Percentiles rank a stretch among this genome's conserved stretches.
phyloP scores from a whole-genome alignment of 73 alveolate genomes.

The Tetrahymena malaccensis region DNA sequence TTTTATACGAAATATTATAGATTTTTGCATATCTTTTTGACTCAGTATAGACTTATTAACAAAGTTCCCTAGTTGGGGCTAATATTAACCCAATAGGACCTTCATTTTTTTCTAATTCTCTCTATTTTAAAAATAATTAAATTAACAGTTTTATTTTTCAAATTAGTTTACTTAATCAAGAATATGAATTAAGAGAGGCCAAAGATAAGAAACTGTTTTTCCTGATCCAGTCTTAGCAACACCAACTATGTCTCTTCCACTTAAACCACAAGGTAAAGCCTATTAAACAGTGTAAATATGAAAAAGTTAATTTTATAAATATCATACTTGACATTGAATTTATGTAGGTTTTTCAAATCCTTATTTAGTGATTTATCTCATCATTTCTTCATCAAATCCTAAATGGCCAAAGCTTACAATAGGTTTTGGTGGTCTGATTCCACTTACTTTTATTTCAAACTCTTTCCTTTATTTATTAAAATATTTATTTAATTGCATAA shows the following conservation, averaged over 20 bases:
- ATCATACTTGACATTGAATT: slow-evolving; percentile 55
- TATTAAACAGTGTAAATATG: neutral
- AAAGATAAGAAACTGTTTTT: slow-evolving; percentile 47
- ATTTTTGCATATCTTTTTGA: slow-evolving; percentile 58
- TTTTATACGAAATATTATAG: neutral
- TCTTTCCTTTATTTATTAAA: slow-evolving; percentile 38
- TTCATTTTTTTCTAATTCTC: slow-evolving; percentile 37
- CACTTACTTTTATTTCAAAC: slow-evolving; percentile 55
- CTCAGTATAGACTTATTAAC: slow-evolving; percentile 64
- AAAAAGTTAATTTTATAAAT: neutral
- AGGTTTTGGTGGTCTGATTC: slow-evolving; percentile 80
- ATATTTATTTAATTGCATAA: neutral
- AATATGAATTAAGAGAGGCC: slow-evolving; percentile 44
- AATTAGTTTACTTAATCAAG: neutral
- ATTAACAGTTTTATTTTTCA: neutral
- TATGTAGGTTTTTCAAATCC: slow-evolving; percentile 78
- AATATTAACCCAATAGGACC: slow-evolving; percentile 57
- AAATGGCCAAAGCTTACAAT: slow-evolving; percentile 43
- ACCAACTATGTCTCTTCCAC: slow-evolving; percentile 50
- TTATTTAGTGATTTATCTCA: slow-evolving; percentile 35
- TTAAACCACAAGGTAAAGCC: slow-evolving; percentile 36
- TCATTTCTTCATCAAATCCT: slow-evolving; percentile 34
- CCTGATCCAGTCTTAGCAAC: slow-evolving; percentile 57
- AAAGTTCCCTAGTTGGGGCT: slow-evolving; percentile 81
- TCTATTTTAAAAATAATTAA: neutral